Base-by-base conservation (phyloP, 129 eudicot genomes). In the Dittrichia graveolens region DNA sequence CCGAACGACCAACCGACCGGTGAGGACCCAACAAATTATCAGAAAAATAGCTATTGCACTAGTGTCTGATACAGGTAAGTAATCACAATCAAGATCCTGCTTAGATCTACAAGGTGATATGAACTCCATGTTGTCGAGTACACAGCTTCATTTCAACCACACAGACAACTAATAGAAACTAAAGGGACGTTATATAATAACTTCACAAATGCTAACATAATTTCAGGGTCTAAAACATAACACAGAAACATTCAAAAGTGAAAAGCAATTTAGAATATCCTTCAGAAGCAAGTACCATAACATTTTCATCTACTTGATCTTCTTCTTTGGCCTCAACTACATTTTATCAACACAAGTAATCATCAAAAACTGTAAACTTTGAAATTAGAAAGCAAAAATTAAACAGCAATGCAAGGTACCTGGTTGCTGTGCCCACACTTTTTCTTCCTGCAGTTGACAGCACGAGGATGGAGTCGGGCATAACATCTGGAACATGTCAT, bases 291-390 rank as follows among this genome's bases (percentile, higher is more conserved):
- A 11, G 65, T 45, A 71, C 31, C 59, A 37, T 8, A 60, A 38
- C 71, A 76, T 58, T 39, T 5, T 48, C 45, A 14, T 60, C 71
- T 47, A 50, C 46, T 84, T 84, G 83, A 84, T 84, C 83, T 84
- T 84, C 85, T 84, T 84, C 89, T 84, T 84, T 41, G 89, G 89
- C 89, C 89, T 84, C 85, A 81, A 78, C 89, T 84, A 74, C 47
- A 74, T 61, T 40, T 15, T 24, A 54, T 55, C 12, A 18, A 48
- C 65, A 13, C 49, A 12, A 34, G 5, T 0, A 41, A 5, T 6
- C 24, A 19, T 72, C 4, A 64, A 3, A 7, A 16, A 55, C 39
- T 7, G 19, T 42, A 0, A 57, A 11, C n/a, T 24, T 4, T 10
- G 0, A 16, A 15, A 44, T 1, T 14, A 7, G 2, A 3, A 5